Base-by-base conservation (phyloP, 1,284 basidiomycete genomes). In the Mycena sp. region DNA sequence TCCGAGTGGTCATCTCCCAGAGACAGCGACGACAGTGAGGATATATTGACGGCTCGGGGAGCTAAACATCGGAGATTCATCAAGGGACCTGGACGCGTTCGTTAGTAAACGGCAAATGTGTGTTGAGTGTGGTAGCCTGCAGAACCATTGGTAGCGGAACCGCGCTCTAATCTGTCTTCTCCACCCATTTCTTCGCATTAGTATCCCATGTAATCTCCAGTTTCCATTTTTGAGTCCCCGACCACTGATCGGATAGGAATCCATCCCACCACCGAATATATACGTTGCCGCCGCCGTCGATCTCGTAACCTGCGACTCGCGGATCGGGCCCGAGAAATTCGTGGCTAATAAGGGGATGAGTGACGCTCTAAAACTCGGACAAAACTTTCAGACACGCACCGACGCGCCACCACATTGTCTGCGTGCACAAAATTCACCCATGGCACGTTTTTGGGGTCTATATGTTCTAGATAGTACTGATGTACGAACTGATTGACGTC, bases 271-370 rank as follows among this genome's bases (percentile, higher is more conserved):
- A 81, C 59, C 75, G 77, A 57, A 81, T 73, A 61, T 79, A 77
- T 29, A 78, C 68, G 26, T 81, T 78, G 12, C 80, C 81, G 25
- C 71, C 69, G 4, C 67, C 65, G 63, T 82, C 81, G 9, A 76
- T 68, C 38, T 69, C 73, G 67, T 79, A 83, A 9, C 81, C 81
- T 9, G 77, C 80, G 6, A 82, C 76, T 32, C 79, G 74, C 35
- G 80, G 80, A 66, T 80, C 79, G 3, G 80, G 78, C 3, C 81
- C 80, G 14, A 83, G 70, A 67, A 74, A 81, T 65, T 82, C 81
- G 55, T 83, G 80, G 58, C 81, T 82, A 46, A 17, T 7, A 58
- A 40, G 12, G 17, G 21, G 16, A 14, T 37, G 35, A n/a, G 21
- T 12, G 70, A n/a, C 70, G 29, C 9, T 23, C 6, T 16, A 25